A percentile compares a stretch with the other conserved stretches of the same genome.
phyloP scores from a whole-genome alignment of 2,329 filamentous ascomycete species.

The Botrytis aclada region DNA sequence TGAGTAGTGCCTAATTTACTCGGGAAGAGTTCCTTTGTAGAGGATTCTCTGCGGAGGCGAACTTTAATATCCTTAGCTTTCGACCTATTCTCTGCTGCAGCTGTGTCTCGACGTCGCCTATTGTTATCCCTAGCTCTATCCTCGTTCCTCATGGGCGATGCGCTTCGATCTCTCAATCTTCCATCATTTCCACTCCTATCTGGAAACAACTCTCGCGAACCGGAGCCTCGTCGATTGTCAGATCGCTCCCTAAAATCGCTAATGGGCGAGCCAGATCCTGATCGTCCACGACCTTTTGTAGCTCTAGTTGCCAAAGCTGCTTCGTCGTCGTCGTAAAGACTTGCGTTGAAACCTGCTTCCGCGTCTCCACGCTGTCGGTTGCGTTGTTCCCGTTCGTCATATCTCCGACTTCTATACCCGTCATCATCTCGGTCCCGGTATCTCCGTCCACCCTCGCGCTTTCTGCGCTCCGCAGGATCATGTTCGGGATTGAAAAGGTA shows the following conservation, averaged over 20 bases:
- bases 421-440: conserved; percentile 59
- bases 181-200: conserved; percentile 32
- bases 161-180: conserved; percentile 38
- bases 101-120: conserved; percentile 27
- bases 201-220: conserved; percentile 61
- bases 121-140: conserved; percentile 41
- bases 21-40: conserved; percentile 54
- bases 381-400: conserved; percentile 44
- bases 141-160: conserved; percentile 36
- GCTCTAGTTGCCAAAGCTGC: conserved; percentile 37
- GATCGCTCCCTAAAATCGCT: conserved; percentile 33
- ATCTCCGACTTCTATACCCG: conserved; percentile 44
- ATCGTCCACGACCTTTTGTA: conserved; percentile 36
- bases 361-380: conserved; percentile 47
- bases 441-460: conserved; percentile 53
- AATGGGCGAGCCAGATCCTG: conserved; percentile 34
- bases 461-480: conserved; percentile 72
- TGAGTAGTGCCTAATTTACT: conserved; percentile 43
- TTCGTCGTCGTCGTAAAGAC: conserved; percentile 76
- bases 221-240: conserved; percentile 20
- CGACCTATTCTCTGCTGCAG: conserved; percentile 42
- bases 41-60: conserved; percentile 25
- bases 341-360: conserved; percentile 63
- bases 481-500: conserved; percentile 90
- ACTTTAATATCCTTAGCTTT: conserved; percentile 47